Base-by-base conservation (phyloP, 2,329 filamentous ascomycete genomes). In the Magnaporthiopsis incrustans region DNA sequence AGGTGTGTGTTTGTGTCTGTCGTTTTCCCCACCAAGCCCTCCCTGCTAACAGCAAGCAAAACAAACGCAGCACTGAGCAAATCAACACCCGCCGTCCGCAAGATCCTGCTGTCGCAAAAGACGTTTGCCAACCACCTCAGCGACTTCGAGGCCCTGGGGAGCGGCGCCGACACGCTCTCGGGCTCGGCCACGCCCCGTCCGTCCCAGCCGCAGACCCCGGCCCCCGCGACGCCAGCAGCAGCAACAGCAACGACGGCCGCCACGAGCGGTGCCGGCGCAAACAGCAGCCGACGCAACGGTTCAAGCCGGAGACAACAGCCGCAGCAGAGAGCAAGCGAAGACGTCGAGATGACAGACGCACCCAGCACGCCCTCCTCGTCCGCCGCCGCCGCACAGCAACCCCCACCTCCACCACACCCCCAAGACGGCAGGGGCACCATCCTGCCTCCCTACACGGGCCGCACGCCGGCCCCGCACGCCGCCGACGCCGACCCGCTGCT, bases 91-190 rank as follows among this genome's bases (percentile, higher is more conserved):
- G 87, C 85, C 68, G 89, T 92, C 32, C 85, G 90, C 69, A 89
- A 88, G 76, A 92, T 95, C 67, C 79, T 95, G 64, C 86, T 88
- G 68, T 91, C 88, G 32, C 89, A 92, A 72, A 92, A 94, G 78
- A 92, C 89, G 3, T 94, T 94, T 74, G 85, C 86, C 67, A 92
- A 95, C 76, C 88, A 94, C 73, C 82, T 94, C 60, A 89, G 91
- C 69, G 91, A 95, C 73, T 91, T 89, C 73, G 82, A 90, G 69
- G 90, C 90, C 11, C 78, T 86, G 69, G 77, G 78, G n/a, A 76
- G 78, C 35, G 73, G 75, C 61, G 78, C 71, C 65, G 74, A 75
- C 64, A 68, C 77, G 22, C 70, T 74, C 3, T 69, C 74, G 5
- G 71, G 73, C 30, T 67, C 70, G 64, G 71, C 65, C 67, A 69